A percentile compares a stretch with the other conserved stretches of the same genome.
Evolutionary conservation across 2,329 filamentous ascomycete species (phyloP).

Genomic region (Epicoccum nigrum): DNA sequence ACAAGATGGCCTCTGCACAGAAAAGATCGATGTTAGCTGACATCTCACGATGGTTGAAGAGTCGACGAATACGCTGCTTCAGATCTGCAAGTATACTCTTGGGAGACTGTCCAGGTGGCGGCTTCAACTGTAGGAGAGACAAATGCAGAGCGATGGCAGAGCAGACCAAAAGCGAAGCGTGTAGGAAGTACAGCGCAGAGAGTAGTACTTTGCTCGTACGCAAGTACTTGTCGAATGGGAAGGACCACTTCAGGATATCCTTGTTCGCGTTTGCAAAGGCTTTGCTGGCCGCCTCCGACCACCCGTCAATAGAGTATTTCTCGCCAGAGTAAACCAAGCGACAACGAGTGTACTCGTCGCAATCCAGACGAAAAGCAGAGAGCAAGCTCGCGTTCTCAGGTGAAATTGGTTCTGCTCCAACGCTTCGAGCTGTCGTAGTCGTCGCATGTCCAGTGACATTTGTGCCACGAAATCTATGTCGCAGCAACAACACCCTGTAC

Average conservation of each 20-base stretch:
- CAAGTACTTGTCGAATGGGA: not conserved
- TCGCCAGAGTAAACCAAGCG: constrained; percentile 10
- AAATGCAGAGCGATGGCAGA: not conserved
- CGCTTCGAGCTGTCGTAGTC: not conserved
- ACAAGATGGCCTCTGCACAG: too few relatives aligned
- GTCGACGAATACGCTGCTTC: too few relatives aligned
- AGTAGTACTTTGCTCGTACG: not conserved
- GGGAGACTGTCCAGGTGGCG: too few relatives aligned
- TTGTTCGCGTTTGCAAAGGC: not conserved
- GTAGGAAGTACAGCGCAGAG: not conserved
- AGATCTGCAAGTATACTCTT: too few relatives aligned
- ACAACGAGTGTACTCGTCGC: constrained; percentile 11
- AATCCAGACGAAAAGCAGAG: constrained; percentile 19
- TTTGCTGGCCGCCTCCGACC: too few relatives aligned
- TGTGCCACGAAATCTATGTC: not conserved
- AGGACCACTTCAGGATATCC: constrained; percentile 1
- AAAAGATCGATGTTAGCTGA: too few relatives aligned
- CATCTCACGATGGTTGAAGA: too few relatives aligned
- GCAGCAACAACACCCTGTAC: not conserved
- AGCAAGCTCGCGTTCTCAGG: constrained; percentile 6
- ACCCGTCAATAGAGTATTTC: not conserved
- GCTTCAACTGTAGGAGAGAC: too few relatives aligned
- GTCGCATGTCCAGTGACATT: not conserved
- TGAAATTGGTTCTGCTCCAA: too few relatives aligned
- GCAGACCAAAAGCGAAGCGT: not conserved